phyloP scores from a whole-genome alignment of 2,329 filamentous ascomycete species.

The Fusarium napiforme region DNA sequence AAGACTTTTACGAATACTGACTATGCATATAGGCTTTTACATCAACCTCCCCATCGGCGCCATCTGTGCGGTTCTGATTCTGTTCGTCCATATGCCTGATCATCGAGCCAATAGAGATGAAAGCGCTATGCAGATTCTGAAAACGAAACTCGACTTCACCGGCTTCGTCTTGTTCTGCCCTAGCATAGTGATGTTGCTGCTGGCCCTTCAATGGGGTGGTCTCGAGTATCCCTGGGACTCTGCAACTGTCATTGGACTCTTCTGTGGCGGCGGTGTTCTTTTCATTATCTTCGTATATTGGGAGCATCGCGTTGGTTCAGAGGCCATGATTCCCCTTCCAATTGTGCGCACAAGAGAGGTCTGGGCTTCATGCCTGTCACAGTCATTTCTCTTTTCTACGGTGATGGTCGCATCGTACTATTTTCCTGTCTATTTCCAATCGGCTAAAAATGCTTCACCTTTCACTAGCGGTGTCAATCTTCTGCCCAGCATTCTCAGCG shows the following conservation, averaged over 20 bases:
- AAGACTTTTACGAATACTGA: conserved; percentile 7
- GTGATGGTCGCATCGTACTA: conserved; percentile 60
- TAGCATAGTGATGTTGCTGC: conserved; percentile 59
- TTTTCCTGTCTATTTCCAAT: conserved; percentile 64
- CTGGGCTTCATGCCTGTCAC: conserved; percentile 54
- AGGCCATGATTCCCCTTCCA: conserved; percentile 61
- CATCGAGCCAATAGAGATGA: conserved; percentile 21
- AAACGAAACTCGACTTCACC: conserved; percentile 55
- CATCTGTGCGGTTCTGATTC: conserved; percentile 48
- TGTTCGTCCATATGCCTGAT: conserved; percentile 53
- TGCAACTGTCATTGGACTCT: conserved; percentile 57
- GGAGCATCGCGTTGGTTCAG: conserved; percentile 56
- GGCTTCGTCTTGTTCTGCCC: conserved; percentile 59
- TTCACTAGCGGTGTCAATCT: conserved; percentile 46
- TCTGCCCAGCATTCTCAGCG: conserved; percentile 43
- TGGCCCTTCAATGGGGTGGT: conserved; percentile 65
- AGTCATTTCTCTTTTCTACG: conserved; percentile 55
- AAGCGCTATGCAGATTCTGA: conserved; percentile 26
- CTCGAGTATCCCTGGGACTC: conserved; percentile 58
- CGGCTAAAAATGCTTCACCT: conserved; percentile 51
- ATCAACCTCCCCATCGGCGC: conserved; percentile 60
- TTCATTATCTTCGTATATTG: conserved; percentile 57
- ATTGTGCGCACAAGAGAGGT: conserved; percentile 57
- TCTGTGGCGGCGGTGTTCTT: conserved; percentile 55
- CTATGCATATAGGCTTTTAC: conserved; percentile 51